Evolutionary conservation across 306 rosid species (phyloP).

Genomic region (Rubus idaeus): DNA sequence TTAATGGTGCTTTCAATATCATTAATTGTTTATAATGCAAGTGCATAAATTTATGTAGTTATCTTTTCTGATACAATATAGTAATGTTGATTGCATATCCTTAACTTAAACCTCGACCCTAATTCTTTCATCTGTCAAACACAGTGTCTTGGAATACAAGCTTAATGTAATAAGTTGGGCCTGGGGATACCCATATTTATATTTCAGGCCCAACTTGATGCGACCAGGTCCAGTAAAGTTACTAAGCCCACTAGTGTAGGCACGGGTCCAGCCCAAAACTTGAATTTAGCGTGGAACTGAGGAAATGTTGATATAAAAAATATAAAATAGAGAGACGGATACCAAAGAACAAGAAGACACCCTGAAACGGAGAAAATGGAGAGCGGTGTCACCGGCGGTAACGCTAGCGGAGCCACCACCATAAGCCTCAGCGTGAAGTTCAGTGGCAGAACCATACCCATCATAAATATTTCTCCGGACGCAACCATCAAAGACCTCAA

Average conservation of each 20-base stretch:
- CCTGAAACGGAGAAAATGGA: constrained; percentile 35
- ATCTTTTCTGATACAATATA: neutral
- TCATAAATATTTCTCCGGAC: constrained; percentile 50
- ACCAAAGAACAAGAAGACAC: neutral
- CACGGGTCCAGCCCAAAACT: no score
- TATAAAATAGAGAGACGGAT: neutral
- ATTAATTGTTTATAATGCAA: neutral
- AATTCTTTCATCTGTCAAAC: neutral
- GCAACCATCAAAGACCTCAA: constrained; percentile 73
- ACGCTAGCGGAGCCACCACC: constrained; percentile 4
- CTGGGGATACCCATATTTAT: no score
- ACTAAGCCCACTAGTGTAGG: no score
- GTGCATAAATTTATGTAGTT: neutral
- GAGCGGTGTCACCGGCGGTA: constrained; percentile 18
- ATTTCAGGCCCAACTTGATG: no score
- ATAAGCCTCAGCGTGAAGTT: constrained; percentile 66
- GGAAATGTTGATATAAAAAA: no score
- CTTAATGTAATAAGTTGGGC: no score
- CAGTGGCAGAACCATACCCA: constrained; percentile 52
- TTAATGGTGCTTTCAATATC: neutral
- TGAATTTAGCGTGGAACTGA: no score
- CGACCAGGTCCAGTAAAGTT: no score
- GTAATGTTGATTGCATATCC: neutral
- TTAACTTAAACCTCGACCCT: neutral
- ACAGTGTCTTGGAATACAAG: neutral